Conservation (phyloP, 805 yeast genomes). For the Wickerhamiella azymoides region DNA sequence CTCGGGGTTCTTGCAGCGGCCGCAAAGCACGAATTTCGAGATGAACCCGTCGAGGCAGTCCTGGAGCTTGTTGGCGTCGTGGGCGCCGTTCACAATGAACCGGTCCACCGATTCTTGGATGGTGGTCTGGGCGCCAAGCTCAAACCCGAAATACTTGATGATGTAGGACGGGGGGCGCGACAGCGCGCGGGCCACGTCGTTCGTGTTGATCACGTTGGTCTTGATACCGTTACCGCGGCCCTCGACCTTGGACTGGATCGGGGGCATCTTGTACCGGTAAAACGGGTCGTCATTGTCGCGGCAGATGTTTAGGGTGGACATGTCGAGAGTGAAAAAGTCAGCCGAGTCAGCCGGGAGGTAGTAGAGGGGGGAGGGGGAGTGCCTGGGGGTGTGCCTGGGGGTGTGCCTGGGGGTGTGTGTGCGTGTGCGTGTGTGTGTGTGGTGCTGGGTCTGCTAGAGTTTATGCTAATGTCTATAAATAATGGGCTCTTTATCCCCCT, state of each 20-base stretch:
- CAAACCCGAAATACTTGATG: conserved; percentile 89
- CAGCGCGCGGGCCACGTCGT: conserved; percentile 88
- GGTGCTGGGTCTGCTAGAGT: no score
- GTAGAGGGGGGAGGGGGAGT: no score
- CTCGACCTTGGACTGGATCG: conserved; percentile 90
- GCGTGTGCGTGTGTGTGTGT: no score
- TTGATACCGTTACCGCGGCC: conserved; percentile 99
- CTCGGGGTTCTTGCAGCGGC: conserved; percentile 92
- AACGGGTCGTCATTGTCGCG: conserved; percentile 97
- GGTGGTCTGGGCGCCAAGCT: conserved; percentile 91
- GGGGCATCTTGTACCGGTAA: conserved; percentile 99
- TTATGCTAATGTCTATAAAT: no score
- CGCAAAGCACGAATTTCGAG: conserved; percentile 83
- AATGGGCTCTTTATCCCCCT: no score
- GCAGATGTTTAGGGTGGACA: conserved; percentile 70
- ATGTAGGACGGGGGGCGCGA: conserved; percentile 87
- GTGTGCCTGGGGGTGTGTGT: no score
- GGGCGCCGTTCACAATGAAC: conserved; percentile 87
- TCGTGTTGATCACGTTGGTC: conserved; percentile 78
- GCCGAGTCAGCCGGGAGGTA: no score
- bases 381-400: no score
- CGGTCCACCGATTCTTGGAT: conserved; percentile 70
- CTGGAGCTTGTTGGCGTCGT: conserved; percentile 79
- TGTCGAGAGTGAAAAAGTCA: neutral
- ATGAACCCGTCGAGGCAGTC: conserved; percentile 92